Evolutionary conservation across 2,329 filamentous ascomycete species (phyloP), one percentile per base, ranked within the genome.

Genomic region (Sclerotinia minor): DNA sequence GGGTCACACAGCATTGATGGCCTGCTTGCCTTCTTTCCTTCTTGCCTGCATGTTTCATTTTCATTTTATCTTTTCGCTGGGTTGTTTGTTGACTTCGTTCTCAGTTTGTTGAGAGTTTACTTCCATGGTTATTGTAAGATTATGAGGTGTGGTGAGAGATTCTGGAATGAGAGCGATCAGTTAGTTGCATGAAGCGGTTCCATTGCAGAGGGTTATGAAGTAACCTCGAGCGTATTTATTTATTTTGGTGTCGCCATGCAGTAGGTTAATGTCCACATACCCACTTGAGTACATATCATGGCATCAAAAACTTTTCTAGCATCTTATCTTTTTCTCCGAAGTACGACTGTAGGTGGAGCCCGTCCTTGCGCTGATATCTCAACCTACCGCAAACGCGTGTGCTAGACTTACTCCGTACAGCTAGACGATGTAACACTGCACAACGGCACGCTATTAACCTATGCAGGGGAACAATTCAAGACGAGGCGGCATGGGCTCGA

Each of bases 311-410:
- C 11, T 35, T 24, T n/a, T 49, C 44, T 60, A 60, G 44, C 3
- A 61, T 38, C 58, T 61, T 50, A 50, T 50, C 58, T 61, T 61
- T 61, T 50, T 50, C 58, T 61, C 59, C 59, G 45, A 50, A 50
- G 44, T 26, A 61, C 45, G 21, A 50, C 21, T 26, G 45, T 21
- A 38, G 17, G 45, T 50, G 29, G 21, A 50, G 29, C 59, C n/a
- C n/a, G 21, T 35, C 58, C 29, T 60, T 45, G 44, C 29, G 58
- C 29, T 11, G 45, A 49, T 50, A 47, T 49, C 45, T 61, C 45
- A 35, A 32, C 26, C 35, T 32, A 49, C 58, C 44, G 44, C 58
- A 50, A 21, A 50, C 45, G 29, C 45, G 58, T 38, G 58, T 35
- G 6, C 29, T 19, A 17, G 21, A 29, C 29, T n/a, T n/a, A n/a